These are phyloP conservation scores for Chaetomiaceae sp. DNA, from an alignment of 2,329 filamentous ascomycete genomes.

Conservation along the genomic window DNA sequence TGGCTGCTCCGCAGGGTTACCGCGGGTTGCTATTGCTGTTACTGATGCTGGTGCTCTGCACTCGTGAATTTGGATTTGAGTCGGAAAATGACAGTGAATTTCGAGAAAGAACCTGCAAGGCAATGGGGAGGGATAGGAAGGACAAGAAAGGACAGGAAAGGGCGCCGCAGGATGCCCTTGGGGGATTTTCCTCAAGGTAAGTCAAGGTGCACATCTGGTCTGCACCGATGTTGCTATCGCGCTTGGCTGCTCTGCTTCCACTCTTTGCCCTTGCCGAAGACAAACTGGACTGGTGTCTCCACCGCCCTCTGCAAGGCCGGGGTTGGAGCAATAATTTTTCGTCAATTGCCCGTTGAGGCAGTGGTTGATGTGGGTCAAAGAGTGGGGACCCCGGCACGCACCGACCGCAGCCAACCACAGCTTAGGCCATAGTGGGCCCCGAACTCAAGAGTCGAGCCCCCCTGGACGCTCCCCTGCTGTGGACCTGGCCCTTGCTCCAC, in stretches of 20 bases:
- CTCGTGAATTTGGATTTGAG: too few relatives aligned
- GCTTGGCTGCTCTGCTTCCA: not conserved
- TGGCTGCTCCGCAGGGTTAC: too few relatives aligned
- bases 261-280: not conserved
- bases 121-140: too few relatives aligned
- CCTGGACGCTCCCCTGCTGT: constrained; percentile 16
- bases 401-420: constrained; percentile 16
- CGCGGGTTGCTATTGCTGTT: too few relatives aligned
- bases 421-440: constrained; percentile 1
- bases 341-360: constrained; percentile 20
- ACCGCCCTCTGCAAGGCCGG: constrained; percentile 11
- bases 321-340: constrained; percentile 23
- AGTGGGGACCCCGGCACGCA: constrained; percentile 9
- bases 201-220: not conserved
- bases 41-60: too few relatives aligned
- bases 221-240: constrained; percentile 12
- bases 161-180: too few relatives aligned
- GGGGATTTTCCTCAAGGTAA: too few relatives aligned
- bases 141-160: too few relatives aligned
- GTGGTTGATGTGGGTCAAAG: constrained; percentile 11
- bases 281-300: not conserved
- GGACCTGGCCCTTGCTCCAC: too few relatives aligned
- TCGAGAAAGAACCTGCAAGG: too few relatives aligned
- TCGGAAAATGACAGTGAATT: too few relatives aligned
- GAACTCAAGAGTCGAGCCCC: too few relatives aligned